Base-by-base conservation (phyloP, 2,329 filamentous ascomycete species). In the Aureobasidium sp. region DNA sequence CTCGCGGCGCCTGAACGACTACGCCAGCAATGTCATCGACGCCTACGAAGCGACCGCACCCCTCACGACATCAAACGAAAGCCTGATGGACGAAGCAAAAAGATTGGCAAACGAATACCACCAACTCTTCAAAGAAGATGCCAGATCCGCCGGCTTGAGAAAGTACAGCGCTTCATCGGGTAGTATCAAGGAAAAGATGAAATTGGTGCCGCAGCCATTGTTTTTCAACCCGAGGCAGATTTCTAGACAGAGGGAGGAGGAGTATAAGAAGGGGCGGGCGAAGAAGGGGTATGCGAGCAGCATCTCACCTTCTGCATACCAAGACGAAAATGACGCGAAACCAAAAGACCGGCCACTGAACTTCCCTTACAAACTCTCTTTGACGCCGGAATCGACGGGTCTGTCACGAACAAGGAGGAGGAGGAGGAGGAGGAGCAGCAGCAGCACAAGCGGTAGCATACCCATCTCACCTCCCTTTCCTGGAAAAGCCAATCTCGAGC, bases 201-300 rank as follows among this genome's bases (percentile, higher is more conserved):
- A 62, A 49, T 58, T 66, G 57, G 57, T 66, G 2, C 65, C 64
- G 4, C 63, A 63, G 40, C 62, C 65, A 27, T 55, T 66, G 0
- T 66, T 66, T 51, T 51, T 50, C 53, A 51, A 51, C 24, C 47
- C 39, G 14, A 35, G 39, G 14, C 37, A 41, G 14, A 38, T 49
- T 8, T 55, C 45, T 4, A 55, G 21, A 22, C 44, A 49, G 19
- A 45, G 44, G 14, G 25, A 39, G 6, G 21, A 34, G 6, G 25
- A 49, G 32, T 51, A 55, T 19, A 21, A 54, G 27, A 39, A 22
- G 16, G 14, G 24, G 12, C 30, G 32, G 14, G n/a, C 6, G 12
- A 37, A 52, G 25, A 29, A 38, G 22, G 11, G 22, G 6, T 38
- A 30, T n/a, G n/a, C n/a, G n/a, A n/a, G n/a, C n/a, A n/a, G n/a